Percentiles rank a stretch among this genome's conserved stretches.
Conservation (phyloP, 2,329 filamentous ascomycete genomes). For the Cladophialophora bantiana region DNA sequence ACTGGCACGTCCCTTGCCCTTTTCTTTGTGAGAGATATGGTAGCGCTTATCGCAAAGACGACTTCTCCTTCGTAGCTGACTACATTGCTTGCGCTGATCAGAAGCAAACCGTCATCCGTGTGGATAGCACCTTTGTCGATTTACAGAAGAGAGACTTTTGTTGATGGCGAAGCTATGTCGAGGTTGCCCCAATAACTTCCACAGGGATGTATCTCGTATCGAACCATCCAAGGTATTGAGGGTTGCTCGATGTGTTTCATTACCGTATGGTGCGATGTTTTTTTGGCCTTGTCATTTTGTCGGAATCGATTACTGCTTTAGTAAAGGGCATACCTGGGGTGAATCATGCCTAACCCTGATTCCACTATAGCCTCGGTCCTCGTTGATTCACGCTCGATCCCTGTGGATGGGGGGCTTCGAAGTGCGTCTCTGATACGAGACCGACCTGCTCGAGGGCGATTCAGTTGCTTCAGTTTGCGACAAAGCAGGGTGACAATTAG, state of each 20-base stretch:
- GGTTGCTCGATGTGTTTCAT: not conserved
- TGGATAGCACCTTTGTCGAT: not conserved
- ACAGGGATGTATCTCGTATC: not conserved
- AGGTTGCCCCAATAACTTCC: not conserved
- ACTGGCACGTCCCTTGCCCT: not conserved
- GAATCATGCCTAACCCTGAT: not conserved
- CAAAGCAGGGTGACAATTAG: constrained; percentile 6
- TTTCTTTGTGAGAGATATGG: not conserved
- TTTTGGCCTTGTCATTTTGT: constrained; percentile 1
- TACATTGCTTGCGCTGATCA: not conserved
- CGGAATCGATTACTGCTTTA: constrained; percentile 14
- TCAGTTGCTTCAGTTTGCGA: not conserved
- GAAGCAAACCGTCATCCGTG: not conserved
- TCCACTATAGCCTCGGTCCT: not conserved
- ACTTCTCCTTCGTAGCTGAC: not conserved
- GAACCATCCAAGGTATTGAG: not conserved
- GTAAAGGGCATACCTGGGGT: not conserved
- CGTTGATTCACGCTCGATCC: not conserved
- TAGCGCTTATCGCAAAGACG: not conserved
- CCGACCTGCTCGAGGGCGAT: constrained; percentile 4
- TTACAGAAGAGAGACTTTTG: not conserved
- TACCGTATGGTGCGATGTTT: constrained; percentile 9
- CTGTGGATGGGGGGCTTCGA: not conserved
- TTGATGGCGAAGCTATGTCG: not conserved
- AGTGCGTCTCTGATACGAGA: constrained; percentile 4